phyloP scores from a whole-genome alignment of 371 early-diverging fungal genomes.

The Phascolomyces articulosus region DNA sequence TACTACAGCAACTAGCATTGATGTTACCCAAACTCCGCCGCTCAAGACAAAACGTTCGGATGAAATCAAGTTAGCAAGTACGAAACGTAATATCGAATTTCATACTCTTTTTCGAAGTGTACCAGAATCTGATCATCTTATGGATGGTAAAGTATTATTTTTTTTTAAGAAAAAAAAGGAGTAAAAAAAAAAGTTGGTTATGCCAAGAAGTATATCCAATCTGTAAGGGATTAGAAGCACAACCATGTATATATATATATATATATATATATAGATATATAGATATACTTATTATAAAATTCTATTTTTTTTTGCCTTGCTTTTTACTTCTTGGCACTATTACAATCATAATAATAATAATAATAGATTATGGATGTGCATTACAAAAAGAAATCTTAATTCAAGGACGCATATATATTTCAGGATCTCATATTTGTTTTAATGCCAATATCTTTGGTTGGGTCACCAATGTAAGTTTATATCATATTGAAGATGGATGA shows the following conservation, averaged over 20 bases:
- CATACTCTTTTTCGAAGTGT: constrained; percentile 66
- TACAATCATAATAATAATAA: too few relatives aligned
- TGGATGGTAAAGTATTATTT: constrained; percentile 52
- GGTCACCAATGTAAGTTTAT: constrained; percentile 77
- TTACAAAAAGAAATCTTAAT: constrained; percentile 91
- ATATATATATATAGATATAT: too few relatives aligned
- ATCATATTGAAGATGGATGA: not conserved
- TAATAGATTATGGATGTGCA: constrained; percentile 85
- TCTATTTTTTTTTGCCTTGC: not conserved
- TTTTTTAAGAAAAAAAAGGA: not conserved
- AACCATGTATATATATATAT: too few relatives aligned
- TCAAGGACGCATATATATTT: constrained; percentile 90
- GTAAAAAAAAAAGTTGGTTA: not conserved
- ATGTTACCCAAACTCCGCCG: constrained; percentile 3
- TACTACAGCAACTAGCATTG: not conserved
- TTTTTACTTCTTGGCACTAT: not conserved
- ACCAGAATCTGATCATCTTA: constrained; percentile 62
- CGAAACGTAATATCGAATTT: constrained; percentile 61
- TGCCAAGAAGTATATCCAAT: too few relatives aligned
- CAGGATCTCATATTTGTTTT: constrained; percentile 89
- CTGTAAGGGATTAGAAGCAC: too few relatives aligned
- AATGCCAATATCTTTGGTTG: constrained; percentile 96
- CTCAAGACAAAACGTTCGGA: not conserved
- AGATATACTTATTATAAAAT: too few relatives aligned
- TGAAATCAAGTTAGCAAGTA: constrained; percentile 37